Base-by-base conservation (phyloP, 2,329 filamentous ascomycete genomes). In the Xylariales sp. region DNA sequence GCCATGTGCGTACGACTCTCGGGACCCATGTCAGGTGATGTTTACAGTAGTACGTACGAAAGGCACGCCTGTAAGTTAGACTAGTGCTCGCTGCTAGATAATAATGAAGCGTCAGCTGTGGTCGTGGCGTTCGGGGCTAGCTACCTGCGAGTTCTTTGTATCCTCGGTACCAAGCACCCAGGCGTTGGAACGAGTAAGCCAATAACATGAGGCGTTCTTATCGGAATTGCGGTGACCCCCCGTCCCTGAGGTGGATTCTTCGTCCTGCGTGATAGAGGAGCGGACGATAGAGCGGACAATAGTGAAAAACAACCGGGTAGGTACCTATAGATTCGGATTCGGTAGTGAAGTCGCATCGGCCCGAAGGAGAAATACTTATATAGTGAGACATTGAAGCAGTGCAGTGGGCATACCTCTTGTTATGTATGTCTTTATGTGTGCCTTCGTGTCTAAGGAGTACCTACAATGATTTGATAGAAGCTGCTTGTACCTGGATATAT, bases 201-300 rank as follows among this genome's bases (percentile, higher is more conserved):
- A 69, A 69, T 69, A 30, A 59, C 49, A 63, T 10, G 55, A 63
- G 59, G 39, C 14, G 53, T 41, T 43, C 67, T 69, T 69, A 69
- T 69, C 67, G 30, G 56, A 8, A 46, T 43, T 36, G 28, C 18
- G 12, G 45, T 32, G n/a, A 45, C 65, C 65, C 65, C 65, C 56
- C 32, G 65, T 49, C 55, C 49, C n/a, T 28, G 3, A 4, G 34
- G 55, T 54, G 60, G 60, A 45, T 65, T 49, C 53, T 61, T 61
- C 34, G 49, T 46, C n/a, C 49, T 65, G 56, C 56, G 54, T 43
- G 62, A 55, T 55, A 39, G 41, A 55, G 49, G 14, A 14, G 36
- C 23, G 10, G 9, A 8, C 39, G 9, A 16, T 34, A 30, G n/a
- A 32, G 23, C 23, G 23, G 23, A 23, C 23, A 23, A 23, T 23